Base-by-base conservation (phyloP, 441 rosid genomes). In the Eutrema salsugineum region DNA sequence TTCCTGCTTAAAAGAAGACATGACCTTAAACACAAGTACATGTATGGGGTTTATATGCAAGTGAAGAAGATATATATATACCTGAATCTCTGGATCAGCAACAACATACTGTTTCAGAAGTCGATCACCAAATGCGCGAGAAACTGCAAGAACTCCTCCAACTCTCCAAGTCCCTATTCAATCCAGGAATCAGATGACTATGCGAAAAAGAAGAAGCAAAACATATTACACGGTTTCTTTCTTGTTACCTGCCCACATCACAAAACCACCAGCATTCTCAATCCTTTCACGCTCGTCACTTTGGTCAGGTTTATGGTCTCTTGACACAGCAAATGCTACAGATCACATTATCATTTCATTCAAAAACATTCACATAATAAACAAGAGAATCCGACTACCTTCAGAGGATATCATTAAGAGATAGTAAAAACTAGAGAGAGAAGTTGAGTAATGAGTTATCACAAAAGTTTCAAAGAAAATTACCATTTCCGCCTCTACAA, bases 51-150 rank as follows among this genome's bases (percentile, higher is more conserved):
- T 16, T 40, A 19, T 15, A 56, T 28, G 6, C 11, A 51, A 38
- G 46, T 15, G 60, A 61, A 59, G 49, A 19, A 24, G 1, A 9
- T 22, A 16, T 54, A 50, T 40, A 24, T 6, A 66, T 53, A 94
- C 98, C 96, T 86, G 94, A 79, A 92, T 94, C 71, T 94, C 99
- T 50, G 99, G 99, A 73, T 94, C 99, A 57, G 99, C 98, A 77
- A 94, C 98, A 80, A 94, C 99, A 77, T 86, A 94, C 68, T 87
- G 93, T 88, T 94, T 94, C 70, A 94, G 81, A 30, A 90, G 85
- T 70, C 90, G 80, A 79, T 92, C 97, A 70, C 99, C 99, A 82
- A 94, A 94, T 5, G 99, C 96, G 40, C 99, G 99, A 74, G 99
- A 94, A 73, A 94, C 97, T 6, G 99, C 99, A 78, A 94, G 97